Base-by-base conservation (phyloP, 139 green algal genomes). In the Helicosporidium sp. region DNA sequence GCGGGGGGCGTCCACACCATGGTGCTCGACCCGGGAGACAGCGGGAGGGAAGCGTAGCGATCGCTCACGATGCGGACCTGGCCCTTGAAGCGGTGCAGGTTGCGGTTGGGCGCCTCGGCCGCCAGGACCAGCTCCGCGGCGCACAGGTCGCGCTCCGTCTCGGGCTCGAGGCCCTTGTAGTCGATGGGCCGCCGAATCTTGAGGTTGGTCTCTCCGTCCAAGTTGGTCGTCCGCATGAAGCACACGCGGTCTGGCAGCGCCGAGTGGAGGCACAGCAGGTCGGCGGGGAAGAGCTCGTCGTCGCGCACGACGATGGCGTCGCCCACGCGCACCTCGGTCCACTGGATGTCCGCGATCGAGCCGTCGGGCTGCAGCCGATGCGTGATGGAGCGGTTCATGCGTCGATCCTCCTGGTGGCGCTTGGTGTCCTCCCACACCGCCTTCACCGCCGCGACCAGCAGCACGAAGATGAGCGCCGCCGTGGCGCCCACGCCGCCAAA, bases 201-300 rank as follows among this genome's bases (percentile, higher is more conserved):
- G 6, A 95, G 70, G 64, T 95, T 95, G 26, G 76, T 93, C 52
- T 95, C 86, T 40, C 80, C 80, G 43, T 91, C 80, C 34, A 91
- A 62, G 48, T 91, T 91, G 42, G 69, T 78, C 12, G 80, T 91
- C 57, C 62, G 61, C 37, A 83, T 62, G 54, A 65, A 76, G 55
- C 73, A 80, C 16, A 83, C 69, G 27, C 68, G 59, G 47, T 82
- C 70, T 1, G 46, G 33, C 34, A 79, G 47, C 23, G 27, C 45
- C 18, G 57, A 71, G 42, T 64, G 31, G 17, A 83, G 58, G 61
- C 82, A 92, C 35, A 93, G 41, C 54, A 94, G 35, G 45, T 93
- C 82, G 26, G 83, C 76, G 0, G 83, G 76, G 48, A 93, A 78
- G 29, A 75, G 65, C 37, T 89, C 66, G 26, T 81, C 65, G 39